Evolutionary conservation across 2,329 filamentous ascomycete genomes (phyloP).

Genomic region (Fusarium acutatum): DNA sequence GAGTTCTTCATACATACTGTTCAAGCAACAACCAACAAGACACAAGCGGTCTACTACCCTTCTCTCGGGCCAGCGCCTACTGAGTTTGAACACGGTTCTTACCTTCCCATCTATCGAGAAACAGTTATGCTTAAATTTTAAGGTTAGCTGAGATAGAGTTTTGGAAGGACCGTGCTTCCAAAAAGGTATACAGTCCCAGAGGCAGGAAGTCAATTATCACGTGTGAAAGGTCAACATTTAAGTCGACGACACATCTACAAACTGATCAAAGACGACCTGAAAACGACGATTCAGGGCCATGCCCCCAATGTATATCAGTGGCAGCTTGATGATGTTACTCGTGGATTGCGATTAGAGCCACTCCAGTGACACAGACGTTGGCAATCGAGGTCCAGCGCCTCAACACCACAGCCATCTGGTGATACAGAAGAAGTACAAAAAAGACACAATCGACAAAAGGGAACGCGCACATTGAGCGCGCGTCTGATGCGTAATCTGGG

Average conservation of each 20-base stretch:
- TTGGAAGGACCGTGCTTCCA: not conserved
- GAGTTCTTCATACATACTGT: no score
- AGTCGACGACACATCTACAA: not conserved
- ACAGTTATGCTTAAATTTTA: not conserved
- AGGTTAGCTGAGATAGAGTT: not conserved
- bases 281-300: no score
- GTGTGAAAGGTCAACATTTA: not conserved
- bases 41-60: not conserved
- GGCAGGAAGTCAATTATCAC: not conserved
- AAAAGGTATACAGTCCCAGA: no score
- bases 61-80: no score
- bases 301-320: no score
- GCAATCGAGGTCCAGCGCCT: no score
- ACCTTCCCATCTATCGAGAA: not conserved
- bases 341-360: not conserved
- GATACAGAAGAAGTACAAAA: not conserved
- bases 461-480: accelerated
- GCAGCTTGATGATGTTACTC: accelerated
- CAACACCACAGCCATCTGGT: not conserved
- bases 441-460: not conserved
- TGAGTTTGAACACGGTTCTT: not conserved
- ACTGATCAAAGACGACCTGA: not conserved
- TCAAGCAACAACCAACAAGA: not conserved
- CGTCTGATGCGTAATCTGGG: conserved; percentile 23
- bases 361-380: accelerated